Conservation (phyloP, 441 rosid genomes). For the Adansonia gregorii region DNA sequence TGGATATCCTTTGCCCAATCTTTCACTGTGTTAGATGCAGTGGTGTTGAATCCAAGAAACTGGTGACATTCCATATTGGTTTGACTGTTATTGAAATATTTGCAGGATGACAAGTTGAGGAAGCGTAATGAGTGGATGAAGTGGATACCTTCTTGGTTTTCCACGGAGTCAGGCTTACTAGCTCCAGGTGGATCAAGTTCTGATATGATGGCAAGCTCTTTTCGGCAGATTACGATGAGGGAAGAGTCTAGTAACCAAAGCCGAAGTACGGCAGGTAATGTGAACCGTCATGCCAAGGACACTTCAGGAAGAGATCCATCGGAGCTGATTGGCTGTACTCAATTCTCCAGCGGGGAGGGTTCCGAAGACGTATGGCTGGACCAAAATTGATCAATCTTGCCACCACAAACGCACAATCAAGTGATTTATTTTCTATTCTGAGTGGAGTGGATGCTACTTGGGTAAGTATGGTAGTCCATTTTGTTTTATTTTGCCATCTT, state of each 20-base stretch:
- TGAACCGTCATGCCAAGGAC: conserved; percentile 24
- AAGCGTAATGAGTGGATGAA: conserved; percentile 26
- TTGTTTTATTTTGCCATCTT: conserved; percentile 17
- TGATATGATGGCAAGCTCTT: conserved; percentile 35
- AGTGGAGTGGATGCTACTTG: conserved; percentile 13
- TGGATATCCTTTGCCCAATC: background rate
- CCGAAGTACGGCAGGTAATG: conserved; percentile 2
- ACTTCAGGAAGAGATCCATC: conserved; percentile 15
- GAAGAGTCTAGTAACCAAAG: conserved; percentile 35
- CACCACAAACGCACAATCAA: conserved; percentile 8
- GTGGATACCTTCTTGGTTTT: conserved; percentile 26
- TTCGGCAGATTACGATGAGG: conserved; percentile 42
- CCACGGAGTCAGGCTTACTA: conserved; percentile 32
- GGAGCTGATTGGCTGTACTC: conserved; percentile 13
- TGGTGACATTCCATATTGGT: background rate
- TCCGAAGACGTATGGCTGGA: conserved; percentile 25
- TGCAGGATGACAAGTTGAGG: conserved; percentile 26
- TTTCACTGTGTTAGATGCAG: background rate
- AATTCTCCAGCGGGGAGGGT: conserved; percentile 18
- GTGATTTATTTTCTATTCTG: conserved; percentile 17
- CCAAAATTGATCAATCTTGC: conserved; percentile 23
- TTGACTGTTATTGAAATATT: background rate
- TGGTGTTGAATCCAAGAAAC: background rate
- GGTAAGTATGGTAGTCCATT: conserved; percentile 28
- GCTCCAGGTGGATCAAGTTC: conserved; percentile 33